phyloP scores from a whole-genome alignment of 2,329 filamentous ascomycete genomes.

The Nemania serpens region DNA sequence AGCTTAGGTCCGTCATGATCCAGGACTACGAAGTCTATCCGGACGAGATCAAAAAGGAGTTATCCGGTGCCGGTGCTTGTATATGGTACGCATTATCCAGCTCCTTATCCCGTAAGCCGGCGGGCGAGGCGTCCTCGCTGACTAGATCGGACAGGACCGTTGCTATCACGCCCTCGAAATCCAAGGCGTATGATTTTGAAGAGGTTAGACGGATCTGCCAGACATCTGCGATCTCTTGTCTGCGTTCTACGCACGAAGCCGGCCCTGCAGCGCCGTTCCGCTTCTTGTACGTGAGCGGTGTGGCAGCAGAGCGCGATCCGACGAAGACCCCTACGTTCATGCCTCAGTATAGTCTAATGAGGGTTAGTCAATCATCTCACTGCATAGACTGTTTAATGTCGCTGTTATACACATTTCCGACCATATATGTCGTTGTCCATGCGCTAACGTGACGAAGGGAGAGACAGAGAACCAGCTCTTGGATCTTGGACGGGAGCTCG shows the following conservation, averaged over 20 bases:
- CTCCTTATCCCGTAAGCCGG: not conserved
- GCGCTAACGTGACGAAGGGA: constrained; percentile 44
- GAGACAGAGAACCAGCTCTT: constrained; percentile 52
- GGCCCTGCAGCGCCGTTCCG: constrained; percentile 39
- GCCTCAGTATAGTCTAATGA: constrained; percentile 50
- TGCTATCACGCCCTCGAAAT: constrained; percentile 36
- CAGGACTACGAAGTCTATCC: constrained; percentile 49
- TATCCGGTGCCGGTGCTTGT: constrained; percentile 49
- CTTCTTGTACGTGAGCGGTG: constrained; percentile 50
- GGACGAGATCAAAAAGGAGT: constrained; percentile 45
- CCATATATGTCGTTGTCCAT: too few relatives aligned
- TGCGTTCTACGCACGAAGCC: constrained; percentile 38
- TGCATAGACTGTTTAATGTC: not conserved
- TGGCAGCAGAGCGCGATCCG: constrained; percentile 49
- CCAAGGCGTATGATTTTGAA: constrained; percentile 25
- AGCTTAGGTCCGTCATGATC: constrained; percentile 47
- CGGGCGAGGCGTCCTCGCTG: not conserved
- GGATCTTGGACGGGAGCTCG: constrained; percentile 45
- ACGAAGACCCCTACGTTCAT: constrained; percentile 47
- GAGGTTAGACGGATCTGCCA: constrained; percentile 37
- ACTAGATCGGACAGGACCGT: constrained; percentile 33
- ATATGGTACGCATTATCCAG: constrained; percentile 30
- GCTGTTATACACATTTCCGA: not conserved
- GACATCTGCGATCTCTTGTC: constrained; percentile 31
- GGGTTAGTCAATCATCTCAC: constrained; percentile 45